These are phyloP conservation scores for Orbilia brochopaga DNA, from an alignment of 2,329 filamentous ascomycete genomes.

Conservation along the genomic window DNA sequence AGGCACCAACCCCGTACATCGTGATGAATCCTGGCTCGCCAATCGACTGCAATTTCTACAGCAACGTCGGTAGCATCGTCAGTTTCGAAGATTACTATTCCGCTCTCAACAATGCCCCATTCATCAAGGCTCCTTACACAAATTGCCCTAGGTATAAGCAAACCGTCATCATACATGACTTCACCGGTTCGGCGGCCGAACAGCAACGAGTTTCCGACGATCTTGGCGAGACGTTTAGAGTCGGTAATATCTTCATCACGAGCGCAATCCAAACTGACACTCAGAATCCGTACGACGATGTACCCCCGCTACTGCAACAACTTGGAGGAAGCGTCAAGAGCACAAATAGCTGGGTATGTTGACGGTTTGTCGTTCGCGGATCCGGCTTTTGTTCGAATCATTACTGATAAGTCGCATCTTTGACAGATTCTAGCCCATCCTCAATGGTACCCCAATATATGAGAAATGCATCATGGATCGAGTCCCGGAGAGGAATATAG, in stretches of 20 bases:
- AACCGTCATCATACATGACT: conserved; percentile 38
- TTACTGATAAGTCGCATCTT: too few species aligned
- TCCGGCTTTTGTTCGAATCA: too few species aligned
- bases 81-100: conserved; percentile 39
- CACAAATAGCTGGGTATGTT: conserved; percentile 35
- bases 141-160: conserved; percentile 31
- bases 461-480: too few species aligned
- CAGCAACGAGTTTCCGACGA: conserved; percentile 43
- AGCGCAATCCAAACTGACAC: conserved; percentile 25
- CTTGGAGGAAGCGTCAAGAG: conserved; percentile 23
- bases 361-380: too few species aligned
- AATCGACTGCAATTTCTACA: conserved; percentile 28
- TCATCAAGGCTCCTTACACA: conserved; percentile 20
- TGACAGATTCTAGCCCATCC: too few species aligned
- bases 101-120: conserved; percentile 12
- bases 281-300: conserved; percentile 36
- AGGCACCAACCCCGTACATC: conserved; percentile 21
- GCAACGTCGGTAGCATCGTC: conserved; percentile 23
- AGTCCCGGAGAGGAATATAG: too few species aligned
- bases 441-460: too few species aligned
- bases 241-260: conserved; percentile 28
- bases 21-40: conserved; percentile 43
- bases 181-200: conserved; percentile 25
- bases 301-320: conserved; percentile 26
- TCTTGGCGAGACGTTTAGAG: conserved; percentile 21